Base-by-base conservation (phyloP, 768 basidiomycete species). In the Amanita thiersii region DNA sequence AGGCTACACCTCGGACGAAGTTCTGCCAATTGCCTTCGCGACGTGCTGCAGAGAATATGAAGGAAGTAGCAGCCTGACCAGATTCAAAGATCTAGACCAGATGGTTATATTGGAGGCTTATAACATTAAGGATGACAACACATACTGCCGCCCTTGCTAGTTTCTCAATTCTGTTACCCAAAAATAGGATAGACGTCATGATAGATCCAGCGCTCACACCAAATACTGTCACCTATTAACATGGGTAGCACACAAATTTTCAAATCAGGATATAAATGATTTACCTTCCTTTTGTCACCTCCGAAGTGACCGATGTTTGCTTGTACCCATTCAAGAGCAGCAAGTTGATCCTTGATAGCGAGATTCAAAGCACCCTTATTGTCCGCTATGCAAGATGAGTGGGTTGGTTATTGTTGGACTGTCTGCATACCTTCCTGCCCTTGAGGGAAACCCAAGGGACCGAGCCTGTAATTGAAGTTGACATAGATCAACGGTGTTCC, bases 221-320 rank as follows among this genome's bases (percentile, higher is more conserved):
- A 38, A 67, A 65, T 4, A 66, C 54, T 0, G 69, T 73, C 1
- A 74, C 68, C 61, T 68, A 37, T n/a, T 14, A n/a, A 10, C 10
- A 37, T 30, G 2, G 38, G 1, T 26, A 8, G 15, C 43, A 28
- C 5, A 29, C 11, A 4, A n/a, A 26, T n/a, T 41, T 32, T 3
- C 3, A 5, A 26, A 9, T 33, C 10, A 14, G 20, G 23, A 10
- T 5, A 12, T 3, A 8, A 15, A n/a, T 4, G 12, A 9, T 5
- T 7, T 5, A 68, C 69, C 57, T 69, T 65, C 8, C 14, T 50
- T n/a, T 61, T 61, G 50, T 71, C 74, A n/a, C 79, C 80, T 3
- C 78, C 77, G 49, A 81, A 81, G 0, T 58, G 51, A 25, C 51
- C 59, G 38, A 81, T 77, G 47, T 81, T 70, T 29, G 61, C 48